phyloP scores from a whole-genome alignment of 345 rosid genomes.

The Populus euphratica region DNA sequence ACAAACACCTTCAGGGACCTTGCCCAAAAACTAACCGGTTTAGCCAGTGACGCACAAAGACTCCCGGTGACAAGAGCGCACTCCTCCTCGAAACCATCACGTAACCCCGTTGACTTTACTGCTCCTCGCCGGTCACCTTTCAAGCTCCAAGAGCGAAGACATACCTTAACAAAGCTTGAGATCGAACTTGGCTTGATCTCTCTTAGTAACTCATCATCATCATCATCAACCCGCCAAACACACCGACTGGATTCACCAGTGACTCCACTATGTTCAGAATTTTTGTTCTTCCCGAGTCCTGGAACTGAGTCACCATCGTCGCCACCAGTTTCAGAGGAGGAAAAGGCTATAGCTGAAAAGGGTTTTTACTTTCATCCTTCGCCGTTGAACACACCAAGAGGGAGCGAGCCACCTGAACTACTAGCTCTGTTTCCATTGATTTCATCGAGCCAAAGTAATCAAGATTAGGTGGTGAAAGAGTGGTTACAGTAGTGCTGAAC shows the following conservation, averaged over 20 bases:
- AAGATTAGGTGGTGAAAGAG: constrained; percentile 14
- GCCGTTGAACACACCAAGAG: constrained; percentile 25
- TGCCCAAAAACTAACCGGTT: constrained; percentile 49
- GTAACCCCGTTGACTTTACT: constrained; percentile 14
- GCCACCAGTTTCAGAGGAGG: constrained; percentile 31
- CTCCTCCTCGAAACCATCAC: constrained; percentile 18
- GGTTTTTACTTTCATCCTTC: constrained; percentile 25
- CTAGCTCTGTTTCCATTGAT: constrained; percentile 24
- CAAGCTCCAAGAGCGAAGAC: constrained; percentile 56
- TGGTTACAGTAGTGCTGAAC: background rate
- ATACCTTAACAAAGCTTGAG: constrained; percentile 37
- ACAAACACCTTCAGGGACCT: constrained; percentile 40
- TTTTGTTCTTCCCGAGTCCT: constrained; percentile 26
- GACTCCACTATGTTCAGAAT: constrained; percentile 36
- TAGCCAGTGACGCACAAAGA: constrained; percentile 17
- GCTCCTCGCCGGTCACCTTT: constrained; percentile 38
- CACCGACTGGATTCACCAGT: constrained; percentile 26
- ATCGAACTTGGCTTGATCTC: constrained; percentile 37
- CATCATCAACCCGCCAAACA: background rate
- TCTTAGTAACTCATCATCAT: constrained; percentile 4
- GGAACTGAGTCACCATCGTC: constrained; percentile 34
- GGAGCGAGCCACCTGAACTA: constrained; percentile 22
- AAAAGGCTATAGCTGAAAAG: constrained; percentile 25
- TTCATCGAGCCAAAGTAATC: constrained; percentile 15
- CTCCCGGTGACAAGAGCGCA: constrained; percentile 12